A percentile compares a stretch with the other conserved stretches of the same genome.
Conservation (phyloP, 352 stramenopile species). For the Globisporangium middletonii region DNA sequence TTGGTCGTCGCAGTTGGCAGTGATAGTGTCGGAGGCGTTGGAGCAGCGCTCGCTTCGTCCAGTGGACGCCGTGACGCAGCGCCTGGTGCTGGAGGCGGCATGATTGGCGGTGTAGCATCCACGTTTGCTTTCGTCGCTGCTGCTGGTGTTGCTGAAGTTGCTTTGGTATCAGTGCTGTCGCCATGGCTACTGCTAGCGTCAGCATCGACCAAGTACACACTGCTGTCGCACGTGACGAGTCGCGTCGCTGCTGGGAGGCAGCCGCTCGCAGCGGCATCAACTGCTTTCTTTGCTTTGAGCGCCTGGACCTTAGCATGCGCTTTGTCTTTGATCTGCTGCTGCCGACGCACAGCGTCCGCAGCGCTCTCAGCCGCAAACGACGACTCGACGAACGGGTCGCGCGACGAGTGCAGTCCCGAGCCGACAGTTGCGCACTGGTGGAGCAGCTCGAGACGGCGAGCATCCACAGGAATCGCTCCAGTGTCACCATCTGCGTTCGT, state of each 20-base stretch:
- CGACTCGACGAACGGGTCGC: conserved; percentile 44
- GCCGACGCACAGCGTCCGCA: not conserved
- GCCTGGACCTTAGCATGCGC: conserved; percentile 7
- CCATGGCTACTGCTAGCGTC: not conserved
- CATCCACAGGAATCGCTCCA: conserved; percentile 39
- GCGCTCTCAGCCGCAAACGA: conserved; percentile 24
- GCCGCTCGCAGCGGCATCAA: not conserved
- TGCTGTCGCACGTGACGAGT: conserved; percentile 6
- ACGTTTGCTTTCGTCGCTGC: not conserved
- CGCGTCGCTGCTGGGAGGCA: conserved; percentile 4
- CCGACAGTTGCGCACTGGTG: conserved; percentile 72
- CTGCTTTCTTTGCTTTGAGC: conserved; percentile 7
- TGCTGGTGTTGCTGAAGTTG: not conserved
- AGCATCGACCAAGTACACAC: not conserved
- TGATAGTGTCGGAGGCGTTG: not conserved
- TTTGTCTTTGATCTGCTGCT: conserved; percentile 8
- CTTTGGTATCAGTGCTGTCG: not conserved
- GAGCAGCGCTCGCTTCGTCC: not conserved
- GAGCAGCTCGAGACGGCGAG: conserved; percentile 44
- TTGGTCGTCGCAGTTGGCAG: not conserved
- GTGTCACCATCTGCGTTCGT: not conserved
- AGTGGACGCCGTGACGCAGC: not conserved
- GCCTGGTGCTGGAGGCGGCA: conserved; percentile 18
- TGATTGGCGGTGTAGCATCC: not conserved
- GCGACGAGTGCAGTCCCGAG: conserved; percentile 19